These are phyloP conservation scores for Blechomonas ayalai DNA, from an alignment of 208 protist species.

Conservation along the genomic window DNA sequence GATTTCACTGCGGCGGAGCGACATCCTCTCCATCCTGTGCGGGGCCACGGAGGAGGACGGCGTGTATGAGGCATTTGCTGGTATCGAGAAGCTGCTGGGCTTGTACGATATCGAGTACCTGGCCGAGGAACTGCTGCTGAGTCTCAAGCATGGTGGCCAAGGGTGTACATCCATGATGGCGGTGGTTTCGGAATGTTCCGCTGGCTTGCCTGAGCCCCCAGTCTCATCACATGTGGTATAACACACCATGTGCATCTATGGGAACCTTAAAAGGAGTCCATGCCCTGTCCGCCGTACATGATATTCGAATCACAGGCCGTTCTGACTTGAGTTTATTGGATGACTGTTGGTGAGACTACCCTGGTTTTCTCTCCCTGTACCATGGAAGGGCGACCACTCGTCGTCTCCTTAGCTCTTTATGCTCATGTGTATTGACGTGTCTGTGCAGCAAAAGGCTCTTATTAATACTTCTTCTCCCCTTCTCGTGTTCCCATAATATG, in stretches of 20 bases:
- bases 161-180: slow-evolving; percentile 32
- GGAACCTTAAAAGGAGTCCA: background rate
- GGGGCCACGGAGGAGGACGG: slow-evolving; percentile 24
- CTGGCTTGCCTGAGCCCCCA: slow-evolving; percentile 31
- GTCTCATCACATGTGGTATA: slow-evolving; percentile 9
- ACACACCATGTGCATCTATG: background rate
- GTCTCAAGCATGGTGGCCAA: slow-evolving; percentile 12
- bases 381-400: too few species aligned
- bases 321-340: too few species aligned
- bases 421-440: too few species aligned
- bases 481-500: too few species aligned
- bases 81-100: slow-evolving; percentile 1
- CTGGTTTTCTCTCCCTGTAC: too few species aligned
- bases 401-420: too few species aligned
- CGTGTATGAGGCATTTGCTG: slow-evolving; percentile 6
- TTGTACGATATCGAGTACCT: slow-evolving; percentile 65
- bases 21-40: slow-evolving; percentile 51
- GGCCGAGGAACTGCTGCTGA: slow-evolving; percentile 67
- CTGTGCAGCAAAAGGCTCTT: too few species aligned
- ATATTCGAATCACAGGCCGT: too few species aligned
- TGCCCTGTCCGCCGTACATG: background rate
- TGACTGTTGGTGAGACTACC: too few species aligned
- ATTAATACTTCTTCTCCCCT: too few species aligned
- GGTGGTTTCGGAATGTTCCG: slow-evolving; percentile 21
- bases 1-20: slow-evolving; percentile 29